A percentile compares a stretch with the other conserved stretches of the same genome.
Evolutionary conservation across 495 filamentous ascomycete species (phyloP).

Genomic region (Hypoxylon fragiforme): DNA sequence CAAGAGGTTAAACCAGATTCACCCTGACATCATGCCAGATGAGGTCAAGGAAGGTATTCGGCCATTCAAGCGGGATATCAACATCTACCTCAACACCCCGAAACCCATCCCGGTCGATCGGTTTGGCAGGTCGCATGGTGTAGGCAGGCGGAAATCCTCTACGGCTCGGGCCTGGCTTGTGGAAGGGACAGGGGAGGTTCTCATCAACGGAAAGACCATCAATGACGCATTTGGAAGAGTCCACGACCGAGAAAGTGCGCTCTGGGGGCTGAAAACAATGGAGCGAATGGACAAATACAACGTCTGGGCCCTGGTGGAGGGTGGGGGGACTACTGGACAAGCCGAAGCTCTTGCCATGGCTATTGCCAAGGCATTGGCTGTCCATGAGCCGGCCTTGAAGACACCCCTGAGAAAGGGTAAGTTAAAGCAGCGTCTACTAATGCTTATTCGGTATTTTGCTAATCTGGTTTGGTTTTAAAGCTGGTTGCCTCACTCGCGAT

Average conservation of each 20-base stretch:
- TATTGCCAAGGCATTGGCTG: conserved; percentile 82
- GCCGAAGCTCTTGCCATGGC: conserved; percentile 93
- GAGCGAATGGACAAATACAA: conserved; percentile 95
- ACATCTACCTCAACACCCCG: conserved; percentile 64
- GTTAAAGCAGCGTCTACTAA: conserved; percentile 37
- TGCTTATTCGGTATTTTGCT: conserved; percentile 25
- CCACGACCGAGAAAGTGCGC: conserved; percentile 91
- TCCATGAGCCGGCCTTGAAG: conserved; percentile 90
- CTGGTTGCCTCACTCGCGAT: conserved; percentile 90
- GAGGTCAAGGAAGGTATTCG: conserved; percentile 66
- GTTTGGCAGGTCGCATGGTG: conserved; percentile 72
- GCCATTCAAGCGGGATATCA: conserved; percentile 72
- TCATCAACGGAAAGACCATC: conserved; percentile 85
- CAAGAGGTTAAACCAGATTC: conserved; percentile 81
- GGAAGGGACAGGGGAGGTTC: conserved; percentile 85
- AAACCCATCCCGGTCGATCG: conserved; percentile 65
- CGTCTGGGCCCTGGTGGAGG: conserved; percentile 79
- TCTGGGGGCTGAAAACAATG: conserved; percentile 86
- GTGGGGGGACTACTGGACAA: conserved; percentile 91
- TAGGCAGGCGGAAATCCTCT: conserved; percentile 83
- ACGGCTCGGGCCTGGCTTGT: conserved; percentile 82
- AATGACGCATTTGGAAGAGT: conserved; percentile 78
- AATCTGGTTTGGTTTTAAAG: conserved; percentile 54
- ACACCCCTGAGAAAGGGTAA: conserved; percentile 84
- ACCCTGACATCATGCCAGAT: conserved; percentile 72